Evolutionary conservation across 805 yeast genomes (phyloP), one percentile per base, ranked within the genome.

Genomic region (Metschnikowia borealis): DNA sequence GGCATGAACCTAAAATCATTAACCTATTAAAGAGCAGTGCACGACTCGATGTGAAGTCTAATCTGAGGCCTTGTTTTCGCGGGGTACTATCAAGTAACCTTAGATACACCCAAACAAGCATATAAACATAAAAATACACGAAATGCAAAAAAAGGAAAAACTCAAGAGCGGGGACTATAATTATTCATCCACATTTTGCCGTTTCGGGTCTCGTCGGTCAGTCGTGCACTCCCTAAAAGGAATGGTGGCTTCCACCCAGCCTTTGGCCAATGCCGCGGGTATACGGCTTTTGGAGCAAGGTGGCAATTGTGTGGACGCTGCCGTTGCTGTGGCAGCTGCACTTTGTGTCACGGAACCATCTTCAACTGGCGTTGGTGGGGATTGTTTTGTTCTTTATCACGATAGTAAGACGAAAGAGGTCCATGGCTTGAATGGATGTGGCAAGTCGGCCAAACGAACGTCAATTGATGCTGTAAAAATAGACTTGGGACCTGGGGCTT

Each of bases 231-330:
- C 91, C 3, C 69, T 82, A 17, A 80, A 79, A 60, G 94, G 91
- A 1, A 81, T 87, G 44, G 89, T 85, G 2, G 78, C 88, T 1
- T 82, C 90, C 1, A 73, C 91, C 0, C 94, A 88, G 66, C 88
- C 92, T 3, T 66, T 84, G 45, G 95, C 94, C 33, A 81, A 82
- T 47, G 81, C 87, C 1, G 92, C 90, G 0, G 91, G 89, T 3
- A 64, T 84, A 32, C 76, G 77, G 61, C 79, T 87, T 34, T 73
- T 87, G 29, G 82, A 79, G 21, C 69, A 71, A 53, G 94, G 95
- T 3, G 94, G 96, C 4, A 87, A 87, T 62, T 79, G 83, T 53
- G 82, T 82, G 14, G 87, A 82, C 58, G 86, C 86, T 13, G 77
- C 81, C 11, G 79, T 82, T 20, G 85, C 87, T 0, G 78, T 79